A percentile compares a stretch with the other conserved stretches of the same genome.
phyloP scores from a whole-genome alignment of 2,329 filamentous ascomycete species.

The Colletotrichum sp. region DNA sequence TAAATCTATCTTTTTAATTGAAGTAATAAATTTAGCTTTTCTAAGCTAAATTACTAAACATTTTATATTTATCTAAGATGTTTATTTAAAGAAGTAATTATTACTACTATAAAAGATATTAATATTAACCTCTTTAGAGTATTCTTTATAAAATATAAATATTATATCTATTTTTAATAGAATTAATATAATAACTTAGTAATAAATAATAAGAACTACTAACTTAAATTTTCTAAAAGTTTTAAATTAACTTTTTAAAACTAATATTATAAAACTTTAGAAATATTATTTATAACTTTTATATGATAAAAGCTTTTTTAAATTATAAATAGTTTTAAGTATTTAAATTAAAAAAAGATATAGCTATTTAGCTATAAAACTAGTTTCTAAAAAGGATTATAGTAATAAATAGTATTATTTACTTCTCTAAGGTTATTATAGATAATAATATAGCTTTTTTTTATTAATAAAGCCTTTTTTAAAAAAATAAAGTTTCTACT shows the following conservation, averaged over 20 bases:
- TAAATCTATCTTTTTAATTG: background rate
- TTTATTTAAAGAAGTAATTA: no score
- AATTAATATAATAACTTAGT: no score
- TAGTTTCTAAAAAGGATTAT: background rate
- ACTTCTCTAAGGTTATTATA: background rate
- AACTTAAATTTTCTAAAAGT: background rate
- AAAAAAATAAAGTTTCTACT: background rate
- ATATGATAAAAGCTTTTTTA: background rate
- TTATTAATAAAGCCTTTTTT: background rate
- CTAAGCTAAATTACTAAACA: background rate
- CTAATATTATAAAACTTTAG: background rate
- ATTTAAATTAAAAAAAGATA: background rate
- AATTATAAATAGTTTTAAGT: background rate
- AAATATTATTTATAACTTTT: background rate
- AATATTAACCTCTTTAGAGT: background rate
- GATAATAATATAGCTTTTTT: background rate
- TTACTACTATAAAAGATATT: no score
- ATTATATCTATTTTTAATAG: background rate
- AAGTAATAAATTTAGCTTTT: background rate
- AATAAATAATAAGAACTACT: background rate
- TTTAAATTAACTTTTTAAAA: background rate
- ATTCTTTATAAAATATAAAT: background rate
- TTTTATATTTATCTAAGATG: background rate
- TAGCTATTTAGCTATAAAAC: background rate
- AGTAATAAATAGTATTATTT: background rate